Base-by-base conservation (phyloP, 148 eudicot species). In the Arbutus unedo region DNA sequence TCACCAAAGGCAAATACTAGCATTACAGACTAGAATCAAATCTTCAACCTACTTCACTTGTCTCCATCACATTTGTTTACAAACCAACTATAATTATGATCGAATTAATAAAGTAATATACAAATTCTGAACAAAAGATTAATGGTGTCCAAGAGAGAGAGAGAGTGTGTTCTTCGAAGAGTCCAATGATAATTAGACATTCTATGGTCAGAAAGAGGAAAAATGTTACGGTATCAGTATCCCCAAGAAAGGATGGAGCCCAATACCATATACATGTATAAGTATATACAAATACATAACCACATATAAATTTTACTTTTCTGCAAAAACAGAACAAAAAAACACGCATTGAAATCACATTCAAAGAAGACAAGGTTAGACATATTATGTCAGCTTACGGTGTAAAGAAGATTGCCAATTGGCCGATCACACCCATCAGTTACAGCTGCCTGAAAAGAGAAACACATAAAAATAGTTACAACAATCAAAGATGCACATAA, bases 401-500 rank as follows among this genome's bases (percentile, higher is more conserved):
- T 91, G 86, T 96, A 94, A 21, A 94, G 85, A 60, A 93, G 93
- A 89, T 96, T 96, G 18, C 99, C 97, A 45, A 89, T 81, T 78
- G 86, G 81, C 50, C 98, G 93, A 44, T 87, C 90, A 79, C 99
- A 96, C 25, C 99, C 99, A 81, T 91, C 89, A 21, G 91, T 85
- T 38, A 94, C 98, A 76, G 87, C 91, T 2, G 97, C 99, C 99
- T 96, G 87, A 83, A 85, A 68, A 76, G 71, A 67, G 72, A 78
- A 67, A 48, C 6, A 48, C 5, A 49, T 31, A 64, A 14, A 54
- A 21, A 66, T 53, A 51, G 3, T 66, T 6, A 4, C 49, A 31
- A 56, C 78, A 1, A 56, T 56, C 8, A 56, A 5, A 66, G 4
- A 83, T 51, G 64, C 19, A 18, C 49, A 10, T 55, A 78, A 50